phyloP scores from a whole-genome alignment of 495 filamentous ascomycete genomes.

The Penicillium parvum region DNA sequence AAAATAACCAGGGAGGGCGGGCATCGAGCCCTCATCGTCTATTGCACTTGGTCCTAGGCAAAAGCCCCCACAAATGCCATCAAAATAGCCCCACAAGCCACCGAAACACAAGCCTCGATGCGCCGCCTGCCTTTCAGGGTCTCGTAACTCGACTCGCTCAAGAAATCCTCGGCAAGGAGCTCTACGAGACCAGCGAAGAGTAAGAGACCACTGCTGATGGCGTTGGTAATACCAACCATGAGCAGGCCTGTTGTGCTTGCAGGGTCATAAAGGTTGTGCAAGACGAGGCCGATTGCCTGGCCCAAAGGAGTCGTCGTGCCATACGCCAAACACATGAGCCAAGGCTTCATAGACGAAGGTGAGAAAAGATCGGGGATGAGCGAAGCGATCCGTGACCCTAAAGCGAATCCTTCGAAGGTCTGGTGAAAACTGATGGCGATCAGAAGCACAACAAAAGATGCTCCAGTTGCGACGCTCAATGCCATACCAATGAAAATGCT shows the following conservation, averaged over 20 bases:
- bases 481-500: constrained; percentile 89
- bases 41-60: constrained; percentile 48
- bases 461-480: constrained; percentile 73
- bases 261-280: constrained; percentile 84
- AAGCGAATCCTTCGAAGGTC: constrained; percentile 74
- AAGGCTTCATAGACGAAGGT: constrained; percentile 57
- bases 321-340: constrained; percentile 94
- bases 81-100: constrained; percentile 68
- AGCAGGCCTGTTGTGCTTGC: constrained; percentile 74
- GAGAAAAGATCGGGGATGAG: constrained; percentile 53
- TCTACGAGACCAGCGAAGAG: constrained; percentile 91
- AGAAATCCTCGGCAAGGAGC: constrained; percentile 87
- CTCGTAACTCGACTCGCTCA: constrained; percentile 82
- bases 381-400: constrained; percentile 67
- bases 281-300: constrained; percentile 78
- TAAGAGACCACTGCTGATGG: constrained; percentile 77
- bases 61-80: constrained; percentile 92
- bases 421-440: constrained; percentile 82
- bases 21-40: neutral
- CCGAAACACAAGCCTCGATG: constrained; percentile 69
- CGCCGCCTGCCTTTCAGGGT: constrained; percentile 64
- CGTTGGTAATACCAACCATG: constrained; percentile 92
- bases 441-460: constrained; percentile 73
- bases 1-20: too few relatives aligned
- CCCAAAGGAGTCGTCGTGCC: constrained; percentile 88